Base-by-base conservation (phyloP, 2,329 filamentous ascomycete species). In the Diaporthe citriasiana region DNA sequence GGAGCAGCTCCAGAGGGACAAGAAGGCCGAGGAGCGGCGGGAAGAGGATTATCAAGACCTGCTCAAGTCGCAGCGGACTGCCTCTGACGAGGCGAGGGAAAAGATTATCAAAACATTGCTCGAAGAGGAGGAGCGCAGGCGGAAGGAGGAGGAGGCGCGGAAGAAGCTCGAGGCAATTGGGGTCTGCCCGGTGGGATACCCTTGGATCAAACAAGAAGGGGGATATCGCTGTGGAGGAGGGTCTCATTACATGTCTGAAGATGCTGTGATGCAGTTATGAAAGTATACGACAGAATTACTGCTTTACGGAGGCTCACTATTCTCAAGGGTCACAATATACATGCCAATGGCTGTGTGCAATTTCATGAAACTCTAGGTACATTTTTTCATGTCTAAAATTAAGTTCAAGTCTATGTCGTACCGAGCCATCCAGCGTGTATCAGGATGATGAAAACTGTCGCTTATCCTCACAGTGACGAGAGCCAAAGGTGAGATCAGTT, bases 181-280 rank as follows among this genome's bases (percentile, higher is more conserved):
- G 0, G 66, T 81, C 0, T 95, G 93, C 79, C 83, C 85, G 0
- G 50, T 71, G 25, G 93, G 92, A 0, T 94, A 63, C 78, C 71
- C 73, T 0, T 95, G 93, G 93, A 89, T 93, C 35, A 89, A 88
- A 77, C 87, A 92, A 77, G 53, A 2, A 1, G 79, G 72, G 2
- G 92, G 92, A 0, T 94, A 90, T 80, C 81, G 91, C 7, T 94
- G 93, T 82, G 86, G 86, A 0, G 92, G 88, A 0, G 92, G 92
- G 0, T 79, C 78, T 2, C 92, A 94, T 82, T 93, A 78, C 73
- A 81, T 91, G 25, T 78, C 78, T 3, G 82, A 90, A 78, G 79
- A 68, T 50, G 73, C 81, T 60, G 73, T 85, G 65, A 79, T 27
- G 22, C 30, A 53, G 3, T 40, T 51, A 8, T 69, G 53, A 69